Base-by-base conservation (phyloP, 805 yeast species). In the Lachancea dasiensis region DNA sequence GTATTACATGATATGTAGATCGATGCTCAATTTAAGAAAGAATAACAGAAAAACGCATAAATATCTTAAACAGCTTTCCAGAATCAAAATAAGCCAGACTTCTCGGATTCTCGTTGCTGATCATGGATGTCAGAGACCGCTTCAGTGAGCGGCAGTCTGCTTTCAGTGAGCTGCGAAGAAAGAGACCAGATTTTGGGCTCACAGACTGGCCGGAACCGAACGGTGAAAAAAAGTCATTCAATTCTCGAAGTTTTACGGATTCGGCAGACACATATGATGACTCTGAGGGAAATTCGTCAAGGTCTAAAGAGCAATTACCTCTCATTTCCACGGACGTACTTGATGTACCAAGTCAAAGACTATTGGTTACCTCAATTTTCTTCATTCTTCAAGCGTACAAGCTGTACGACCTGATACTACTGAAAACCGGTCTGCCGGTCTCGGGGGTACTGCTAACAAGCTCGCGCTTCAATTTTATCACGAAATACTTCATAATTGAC, bases 321-420 rank as follows among this genome's bases (percentile, higher is more conserved):
- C 61, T 83, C 28, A 77, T 90, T 28, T 85, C 95, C 0, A 69
- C 76, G 11, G 63, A 70, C 5, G 65, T 79, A 2, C 54, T 89
- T 18, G 95, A 86, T 46, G 73, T 75, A 5, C 85, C 85, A 2
- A 75, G 84, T 10, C 98, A 90, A 58, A 67, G 95, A 43, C 59
- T 77, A 24, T 70, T 85, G 39, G 70, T 78, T 3, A 57, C 79
- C n/a, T 73, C 85, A 1, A 44, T 84, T 8, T 85, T 86, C 54
- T 65, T 73, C 2, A 67, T 83, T 23, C 68, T 90, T n/a, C 97
- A 89, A 59, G 75, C 85, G n/a, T 83, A 83, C 75, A 90, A 92
- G 55, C 40, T 85, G 1, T 84, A 82, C 49, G 95, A 86, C 54
- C 60, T 84, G 28, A 61, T 79, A 23, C 56, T 77, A 16, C 61